Evolutionary conservation across 2,329 filamentous ascomycete genomes (phyloP), one percentile per base, ranked within the genome.

Genomic region (Xylaria multiplex): DNA sequence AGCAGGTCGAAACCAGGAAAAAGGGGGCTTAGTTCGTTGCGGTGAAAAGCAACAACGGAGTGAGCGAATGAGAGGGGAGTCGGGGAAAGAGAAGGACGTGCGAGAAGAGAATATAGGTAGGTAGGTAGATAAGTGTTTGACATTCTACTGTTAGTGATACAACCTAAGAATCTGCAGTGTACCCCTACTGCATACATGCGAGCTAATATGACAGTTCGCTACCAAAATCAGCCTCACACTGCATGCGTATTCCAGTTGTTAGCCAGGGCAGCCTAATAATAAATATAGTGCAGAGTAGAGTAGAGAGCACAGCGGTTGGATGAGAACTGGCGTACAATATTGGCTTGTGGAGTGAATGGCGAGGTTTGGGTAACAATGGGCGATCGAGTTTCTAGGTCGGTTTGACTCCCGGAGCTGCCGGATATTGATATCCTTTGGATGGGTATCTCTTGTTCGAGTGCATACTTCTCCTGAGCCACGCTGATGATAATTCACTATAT

Each of bases 151-250:
- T 40, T 64, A 48, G 56, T 45, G 16, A 4, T 66, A 60, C 40
- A 59, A 66, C 64, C 64, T 50, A 55, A 66, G 45, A 14, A 48
- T 19, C 55, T 66, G 64, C 64, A 64, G 13, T 59, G 59, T 37
- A 54, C 27, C 56, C 64, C 49, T 48, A 42, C 19, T 48, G 52
- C 59, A 58, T 53, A 54, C 42, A 13, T 63, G 54, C 42, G 56
- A 59, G 62, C 62, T 66, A 52, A 63, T 56, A 64, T 55, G 59
- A 30, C 27, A 50, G 24, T 46, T 62, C 32, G 59, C 59, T 54
- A 56, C 59, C 37, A 32, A 50, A 35, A 30, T 52, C 50, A 58
- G 59, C 48, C 54, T 56, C 64, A 52, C 61, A 30, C 42, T 66
- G 46, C 61, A 30, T 50, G 19, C 9, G 54, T 32, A 40, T 19